These are phyloP conservation scores for Vitis cinerea DNA, from an alignment of 164 flowering plant species.

Conservation along the genomic window DNA sequence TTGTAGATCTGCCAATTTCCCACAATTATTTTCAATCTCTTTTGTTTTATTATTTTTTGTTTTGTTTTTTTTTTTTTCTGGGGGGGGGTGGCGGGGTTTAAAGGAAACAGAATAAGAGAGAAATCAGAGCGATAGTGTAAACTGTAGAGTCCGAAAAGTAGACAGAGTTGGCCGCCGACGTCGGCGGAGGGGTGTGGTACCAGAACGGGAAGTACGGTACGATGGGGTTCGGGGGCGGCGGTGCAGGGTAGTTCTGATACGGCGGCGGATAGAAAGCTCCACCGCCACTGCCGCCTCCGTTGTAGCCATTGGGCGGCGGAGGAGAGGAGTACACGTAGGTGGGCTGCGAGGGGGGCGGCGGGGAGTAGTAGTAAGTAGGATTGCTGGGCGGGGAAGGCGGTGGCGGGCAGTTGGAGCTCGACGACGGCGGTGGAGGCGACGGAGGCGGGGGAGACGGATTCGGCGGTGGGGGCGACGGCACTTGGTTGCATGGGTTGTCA, in stretches of 20 bases:
- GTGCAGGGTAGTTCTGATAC: slow-evolving; percentile 29
- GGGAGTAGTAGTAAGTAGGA: slow-evolving; percentile 31
- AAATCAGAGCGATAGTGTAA: neutral
- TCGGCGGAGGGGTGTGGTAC: slow-evolving; percentile 65
- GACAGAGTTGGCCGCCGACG: slow-evolving; percentile 8
- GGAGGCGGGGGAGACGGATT: slow-evolving; percentile 32
- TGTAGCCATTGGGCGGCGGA: slow-evolving; percentile 13
- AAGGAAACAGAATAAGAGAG: neutral
- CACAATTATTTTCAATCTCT: slow-evolving; percentile 1
- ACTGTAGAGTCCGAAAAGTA: neutral
- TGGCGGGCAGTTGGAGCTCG: slow-evolving; percentile 28
- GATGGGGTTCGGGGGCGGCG: slow-evolving; percentile 88
- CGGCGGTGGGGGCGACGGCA: slow-evolving; percentile 36
- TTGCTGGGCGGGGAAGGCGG: slow-evolving; percentile 41
- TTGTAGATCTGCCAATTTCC: slow-evolving; percentile 27
- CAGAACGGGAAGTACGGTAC: slow-evolving; percentile 82
- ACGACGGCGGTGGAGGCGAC: slow-evolving; percentile 18
- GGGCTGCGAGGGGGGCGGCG: slow-evolving; percentile 46
- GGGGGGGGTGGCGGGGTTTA: neutral
- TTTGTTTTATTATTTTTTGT: neutral
- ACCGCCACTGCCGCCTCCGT: slow-evolving; percentile 1
- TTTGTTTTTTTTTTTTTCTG: neutral
- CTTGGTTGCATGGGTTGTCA: slow-evolving; percentile 58
- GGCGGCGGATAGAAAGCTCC: slow-evolving; percentile 23
- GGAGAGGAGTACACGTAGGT: slow-evolving; percentile 13